Percentiles rank a stretch among this genome's conserved stretches.
Conservation (phyloP, 805 yeast genomes). For the Candida orba region DNA sequence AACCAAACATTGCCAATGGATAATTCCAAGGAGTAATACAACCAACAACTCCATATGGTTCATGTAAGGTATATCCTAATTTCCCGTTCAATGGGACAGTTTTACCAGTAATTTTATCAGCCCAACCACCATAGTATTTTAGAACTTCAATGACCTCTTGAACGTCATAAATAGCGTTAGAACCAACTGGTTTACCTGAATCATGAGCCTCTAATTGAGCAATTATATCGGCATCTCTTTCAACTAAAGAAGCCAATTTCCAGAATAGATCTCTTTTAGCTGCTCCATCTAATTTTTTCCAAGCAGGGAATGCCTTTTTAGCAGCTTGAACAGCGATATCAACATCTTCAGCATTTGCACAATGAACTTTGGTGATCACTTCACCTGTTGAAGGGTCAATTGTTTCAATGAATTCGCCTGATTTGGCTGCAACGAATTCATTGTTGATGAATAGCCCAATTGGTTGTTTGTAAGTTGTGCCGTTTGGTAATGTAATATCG, state of each 20-base stretch:
- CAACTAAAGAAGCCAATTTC: constrained; percentile 45
- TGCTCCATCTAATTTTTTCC: constrained; percentile 42
- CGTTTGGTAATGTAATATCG: constrained; percentile 56
- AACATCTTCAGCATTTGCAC: constrained; percentile 45
- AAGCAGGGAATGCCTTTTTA: constrained; percentile 39
- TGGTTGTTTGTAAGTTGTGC: constrained; percentile 61
- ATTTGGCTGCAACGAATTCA: constrained; percentile 52
- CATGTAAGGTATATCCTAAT: constrained; percentile 46
- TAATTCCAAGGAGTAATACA: constrained; percentile 49
- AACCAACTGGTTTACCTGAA: constrained; percentile 48
- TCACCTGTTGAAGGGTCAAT: constrained; percentile 50
- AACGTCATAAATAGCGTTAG: constrained; percentile 54
- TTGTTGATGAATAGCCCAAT: constrained; percentile 72
- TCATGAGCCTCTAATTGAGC: constrained; percentile 54
- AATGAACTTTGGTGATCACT: constrained; percentile 42
- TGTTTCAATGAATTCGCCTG: constrained; percentile 31
- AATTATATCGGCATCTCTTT: constrained; percentile 39
- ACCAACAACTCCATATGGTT: constrained; percentile 47
- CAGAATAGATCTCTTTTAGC: constrained; percentile 38
- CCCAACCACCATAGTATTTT: constrained; percentile 68
- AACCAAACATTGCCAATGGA: constrained; percentile 42
- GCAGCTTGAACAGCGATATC: constrained; percentile 49
- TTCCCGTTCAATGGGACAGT: constrained; percentile 55
- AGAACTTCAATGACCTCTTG: constrained; percentile 47
- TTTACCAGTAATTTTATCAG: constrained; percentile 61